A percentile compares a stretch with the other conserved stretches of the same genome.
Evolutionary conservation across 1,139 yeast species (phyloP).

Genomic region (Diutina mesorugosa): DNA sequence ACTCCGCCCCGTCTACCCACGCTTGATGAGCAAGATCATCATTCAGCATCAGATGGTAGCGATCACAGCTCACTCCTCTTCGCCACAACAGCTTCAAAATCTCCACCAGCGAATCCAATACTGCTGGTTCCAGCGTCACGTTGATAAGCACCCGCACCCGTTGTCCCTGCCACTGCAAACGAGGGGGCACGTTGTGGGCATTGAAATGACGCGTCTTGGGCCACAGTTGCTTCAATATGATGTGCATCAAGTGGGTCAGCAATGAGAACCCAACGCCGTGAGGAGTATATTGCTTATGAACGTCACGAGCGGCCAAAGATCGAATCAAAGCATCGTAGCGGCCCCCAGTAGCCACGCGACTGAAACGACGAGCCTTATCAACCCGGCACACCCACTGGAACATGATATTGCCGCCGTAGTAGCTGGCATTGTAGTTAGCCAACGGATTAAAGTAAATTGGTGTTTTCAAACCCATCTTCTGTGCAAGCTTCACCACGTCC

Average conservation of each 20-base stretch:
- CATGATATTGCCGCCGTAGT: slow-evolving; percentile 74
- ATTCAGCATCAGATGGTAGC: slow-evolving; percentile 35
- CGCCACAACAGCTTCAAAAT: slow-evolving; percentile 59
- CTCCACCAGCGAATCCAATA: slow-evolving; percentile 50
- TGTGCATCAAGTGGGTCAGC: slow-evolving; percentile 26
- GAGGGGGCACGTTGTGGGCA: background rate
- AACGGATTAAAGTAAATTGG: slow-evolving; percentile 47
- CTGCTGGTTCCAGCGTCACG: slow-evolving; percentile 39
- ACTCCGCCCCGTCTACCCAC: slow-evolving; percentile 53
- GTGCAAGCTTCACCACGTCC: slow-evolving; percentile 41
- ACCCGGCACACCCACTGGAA: slow-evolving; percentile 66
- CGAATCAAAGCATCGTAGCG: slow-evolving; percentile 67
- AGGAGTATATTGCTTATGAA: slow-evolving; percentile 17
- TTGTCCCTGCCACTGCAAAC: slow-evolving; percentile 15
- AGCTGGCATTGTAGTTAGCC: slow-evolving; percentile 68
- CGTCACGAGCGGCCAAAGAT: slow-evolving; percentile 36
- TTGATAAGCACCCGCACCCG: slow-evolving; percentile 78
- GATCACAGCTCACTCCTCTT: slow-evolving; percentile 57
- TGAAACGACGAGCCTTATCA: slow-evolving; percentile 25
- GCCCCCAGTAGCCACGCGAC: slow-evolving; percentile 81
- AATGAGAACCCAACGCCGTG: slow-evolving; percentile 81
- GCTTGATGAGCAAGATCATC: slow-evolving; percentile 66
- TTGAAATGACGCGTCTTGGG: slow-evolving; percentile 5
- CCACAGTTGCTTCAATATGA: slow-evolving; percentile 22
- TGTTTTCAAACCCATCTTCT: slow-evolving; percentile 35